These are phyloP conservation scores for Tanacetum coccineum DNA, from an alignment of 129 eudicot species.

Conservation along the genomic window DNA sequence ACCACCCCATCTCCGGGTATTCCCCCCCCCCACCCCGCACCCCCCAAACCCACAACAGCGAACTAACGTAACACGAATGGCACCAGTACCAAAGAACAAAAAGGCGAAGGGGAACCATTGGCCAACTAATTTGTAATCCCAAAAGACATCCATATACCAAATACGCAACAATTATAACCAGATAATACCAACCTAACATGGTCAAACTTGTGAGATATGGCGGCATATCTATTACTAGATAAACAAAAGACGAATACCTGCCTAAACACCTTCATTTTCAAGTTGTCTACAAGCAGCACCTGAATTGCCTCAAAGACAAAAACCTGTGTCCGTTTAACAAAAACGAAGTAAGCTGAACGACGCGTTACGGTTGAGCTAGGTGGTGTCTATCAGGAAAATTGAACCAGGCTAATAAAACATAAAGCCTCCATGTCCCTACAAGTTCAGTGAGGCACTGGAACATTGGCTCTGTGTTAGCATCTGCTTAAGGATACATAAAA, in stretches of 20 bases:
- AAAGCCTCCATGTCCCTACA: conserved; percentile 57
- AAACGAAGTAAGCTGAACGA: too few relatives aligned
- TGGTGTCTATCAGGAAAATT: conserved; percentile 63
- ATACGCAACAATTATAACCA: neutral
- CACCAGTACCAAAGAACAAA: neutral
- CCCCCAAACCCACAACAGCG: too few relatives aligned
- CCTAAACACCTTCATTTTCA: conserved; percentile 22
- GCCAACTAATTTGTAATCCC: too few relatives aligned
- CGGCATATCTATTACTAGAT: too few relatives aligned
- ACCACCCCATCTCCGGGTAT: too few relatives aligned
- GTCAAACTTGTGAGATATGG: neutral
- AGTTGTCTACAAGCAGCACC: neutral
- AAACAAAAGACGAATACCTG: too few relatives aligned
- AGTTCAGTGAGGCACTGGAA: conserved; percentile 57
- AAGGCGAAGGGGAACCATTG: too few relatives aligned
- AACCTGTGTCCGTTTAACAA: too few relatives aligned
- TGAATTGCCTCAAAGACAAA: conserved; percentile 35
- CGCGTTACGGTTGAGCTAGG: conserved; percentile 52
- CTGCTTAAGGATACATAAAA: conserved; percentile 62
- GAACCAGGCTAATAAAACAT: conserved; percentile 56
- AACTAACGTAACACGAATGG: too few relatives aligned
- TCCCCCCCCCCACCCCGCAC: too few relatives aligned
- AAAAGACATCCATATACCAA: neutral
- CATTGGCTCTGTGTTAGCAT: conserved; percentile 57
- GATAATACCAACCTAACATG: conserved; percentile 25